Evolutionary conservation across 495 filamentous ascomycete genomes (phyloP).

Genomic region (Lasiosphaeria miniovina): DNA sequence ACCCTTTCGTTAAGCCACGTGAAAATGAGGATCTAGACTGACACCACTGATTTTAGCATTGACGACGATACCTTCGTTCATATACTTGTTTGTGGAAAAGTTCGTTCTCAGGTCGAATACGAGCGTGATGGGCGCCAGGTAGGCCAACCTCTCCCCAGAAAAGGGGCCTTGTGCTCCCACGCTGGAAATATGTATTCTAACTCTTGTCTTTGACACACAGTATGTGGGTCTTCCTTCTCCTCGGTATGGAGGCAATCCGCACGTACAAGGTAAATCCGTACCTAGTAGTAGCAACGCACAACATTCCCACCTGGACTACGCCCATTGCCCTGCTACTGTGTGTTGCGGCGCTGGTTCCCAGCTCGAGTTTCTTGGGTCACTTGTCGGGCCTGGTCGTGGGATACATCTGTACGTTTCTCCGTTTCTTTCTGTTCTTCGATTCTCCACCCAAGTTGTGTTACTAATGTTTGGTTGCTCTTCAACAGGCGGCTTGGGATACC

Average conservation of each 20-base stretch:
- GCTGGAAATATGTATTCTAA: not conserved
- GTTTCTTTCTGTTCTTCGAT: not conserved
- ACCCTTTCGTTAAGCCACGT: too few species aligned
- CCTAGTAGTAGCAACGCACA: slow-evolving; percentile 67
- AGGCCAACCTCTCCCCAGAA: slow-evolving; percentile 18
- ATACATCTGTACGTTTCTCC: slow-evolving; percentile 69
- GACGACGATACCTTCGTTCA: slow-evolving; percentile 70
- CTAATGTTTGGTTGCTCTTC: slow-evolving; percentile 7
- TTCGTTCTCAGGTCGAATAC: slow-evolving; percentile 61
- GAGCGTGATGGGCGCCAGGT: slow-evolving; percentile 80
- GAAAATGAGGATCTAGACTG: slow-evolving; percentile 4
- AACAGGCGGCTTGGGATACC: slow-evolving; percentile 75
- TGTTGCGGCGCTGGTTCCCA: slow-evolving; percentile 69
- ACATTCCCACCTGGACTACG: slow-evolving; percentile 88
- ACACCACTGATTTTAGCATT: slow-evolving; percentile 52
- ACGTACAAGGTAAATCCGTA: slow-evolving; percentile 69
- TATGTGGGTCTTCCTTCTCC: slow-evolving; percentile 86
- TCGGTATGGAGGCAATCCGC: slow-evolving; percentile 80
- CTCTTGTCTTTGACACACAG: slow-evolving; percentile 27
- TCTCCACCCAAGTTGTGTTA: not conserved
- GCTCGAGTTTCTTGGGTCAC: slow-evolving; percentile 82
- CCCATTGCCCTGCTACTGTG: slow-evolving; percentile 72
- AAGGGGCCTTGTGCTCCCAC: not conserved
- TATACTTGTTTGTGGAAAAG: slow-evolving; percentile 71
- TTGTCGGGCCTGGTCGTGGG: slow-evolving; percentile 76